Evolutionary conservation across 768 basidiomycete genomes (phyloP).

Genomic region (Clathrus columnatus): DNA sequence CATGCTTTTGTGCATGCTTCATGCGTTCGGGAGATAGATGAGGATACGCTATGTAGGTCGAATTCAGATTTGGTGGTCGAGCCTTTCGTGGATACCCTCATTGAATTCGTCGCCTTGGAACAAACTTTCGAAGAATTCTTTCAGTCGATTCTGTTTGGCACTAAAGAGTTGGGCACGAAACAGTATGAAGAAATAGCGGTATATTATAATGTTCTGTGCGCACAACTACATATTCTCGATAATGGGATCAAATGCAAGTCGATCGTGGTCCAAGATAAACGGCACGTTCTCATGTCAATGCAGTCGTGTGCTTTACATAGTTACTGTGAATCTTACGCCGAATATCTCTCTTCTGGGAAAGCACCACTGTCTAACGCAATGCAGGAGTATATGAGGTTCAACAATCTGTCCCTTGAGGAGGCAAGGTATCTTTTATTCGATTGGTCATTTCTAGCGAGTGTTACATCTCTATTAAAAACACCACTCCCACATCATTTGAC

Average conservation of each 20-base stretch:
- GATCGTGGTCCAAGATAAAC: conserved; percentile 33
- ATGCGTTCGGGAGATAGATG: conserved; percentile 32
- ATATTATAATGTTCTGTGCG: conserved; percentile 50
- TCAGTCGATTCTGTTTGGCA: conserved; percentile 31
- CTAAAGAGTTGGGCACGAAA: conserved; percentile 36
- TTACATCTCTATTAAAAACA: conserved; percentile 48
- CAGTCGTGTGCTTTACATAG: conserved; percentile 52
- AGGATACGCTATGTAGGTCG: conserved; percentile 32
- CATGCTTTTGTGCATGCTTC: conserved; percentile 47
- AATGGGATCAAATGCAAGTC: conserved; percentile 62
- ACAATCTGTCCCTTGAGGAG: conserved; percentile 28
- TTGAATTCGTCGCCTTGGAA: conserved; percentile 45
- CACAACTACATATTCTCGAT: conserved; percentile 55
- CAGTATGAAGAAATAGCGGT: conserved; percentile 67
- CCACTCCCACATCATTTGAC: conserved; percentile 11
- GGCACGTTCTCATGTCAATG: conserved; percentile 22
- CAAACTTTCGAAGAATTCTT: conserved; percentile 50
- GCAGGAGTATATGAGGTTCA: conserved; percentile 48
- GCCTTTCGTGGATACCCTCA: conserved; percentile 39
- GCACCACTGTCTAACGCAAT: conserved; percentile 37
- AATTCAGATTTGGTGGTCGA: conserved; percentile 15
- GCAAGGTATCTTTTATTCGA: conserved; percentile 51
- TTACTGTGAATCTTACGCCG: conserved; percentile 41
- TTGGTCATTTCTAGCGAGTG: conserved; percentile 56
- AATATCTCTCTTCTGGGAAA: conserved; percentile 32